Percentiles rank a stretch among this genome's conserved stretches.
phyloP scores from a whole-genome alignment of 306 rosid species.

The Arachis stenosperma region DNA sequence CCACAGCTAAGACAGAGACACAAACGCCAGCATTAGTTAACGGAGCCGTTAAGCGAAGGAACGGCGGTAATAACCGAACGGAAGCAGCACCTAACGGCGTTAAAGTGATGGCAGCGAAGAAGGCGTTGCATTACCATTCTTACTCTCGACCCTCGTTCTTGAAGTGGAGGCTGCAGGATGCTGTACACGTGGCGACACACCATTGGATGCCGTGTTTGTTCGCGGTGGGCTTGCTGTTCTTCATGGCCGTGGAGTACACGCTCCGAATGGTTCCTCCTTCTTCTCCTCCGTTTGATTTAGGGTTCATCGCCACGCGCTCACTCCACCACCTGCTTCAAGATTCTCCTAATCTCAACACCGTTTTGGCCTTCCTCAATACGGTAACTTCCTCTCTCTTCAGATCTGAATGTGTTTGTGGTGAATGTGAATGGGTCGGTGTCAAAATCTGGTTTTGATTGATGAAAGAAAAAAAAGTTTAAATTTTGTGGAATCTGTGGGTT shows the following conservation, averaged over 20 bases:
- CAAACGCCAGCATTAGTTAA: not conserved
- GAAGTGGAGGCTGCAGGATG: constrained; percentile 75
- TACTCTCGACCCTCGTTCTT: constrained; percentile 48
- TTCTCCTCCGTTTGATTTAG: constrained; percentile 84
- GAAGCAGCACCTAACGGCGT: constrained; percentile 20
- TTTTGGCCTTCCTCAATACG: constrained; percentile 77
- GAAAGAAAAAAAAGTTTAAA: too few relatives aligned
- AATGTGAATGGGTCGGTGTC: constrained; percentile 31
- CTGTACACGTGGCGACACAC: constrained; percentile 58
- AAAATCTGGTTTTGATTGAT: constrained; percentile 16
- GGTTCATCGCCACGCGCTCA: constrained; percentile 68
- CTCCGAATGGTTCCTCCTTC: constrained; percentile 85
- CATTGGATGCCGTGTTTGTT: constrained; percentile 87
- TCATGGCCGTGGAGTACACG: constrained; percentile 97
- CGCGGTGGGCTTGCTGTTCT: constrained; percentile 67
- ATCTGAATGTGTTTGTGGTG: constrained; percentile 29
- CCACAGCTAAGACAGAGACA: not conserved
- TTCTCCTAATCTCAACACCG: constrained; percentile 68
- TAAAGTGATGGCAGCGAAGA: constrained; percentile 23
- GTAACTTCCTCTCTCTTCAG: constrained; percentile 40
- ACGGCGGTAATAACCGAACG: not conserved
- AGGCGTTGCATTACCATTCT: not conserved
- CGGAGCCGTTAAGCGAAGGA: constrained; percentile 30
- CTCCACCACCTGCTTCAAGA: constrained; percentile 68
- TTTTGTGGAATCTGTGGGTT: constrained; percentile 2